Percentiles rank a stretch among this genome's conserved stretches.
Conservation (phyloP, 2,329 filamentous ascomycete species). For the Diaporthe sp. region DNA sequence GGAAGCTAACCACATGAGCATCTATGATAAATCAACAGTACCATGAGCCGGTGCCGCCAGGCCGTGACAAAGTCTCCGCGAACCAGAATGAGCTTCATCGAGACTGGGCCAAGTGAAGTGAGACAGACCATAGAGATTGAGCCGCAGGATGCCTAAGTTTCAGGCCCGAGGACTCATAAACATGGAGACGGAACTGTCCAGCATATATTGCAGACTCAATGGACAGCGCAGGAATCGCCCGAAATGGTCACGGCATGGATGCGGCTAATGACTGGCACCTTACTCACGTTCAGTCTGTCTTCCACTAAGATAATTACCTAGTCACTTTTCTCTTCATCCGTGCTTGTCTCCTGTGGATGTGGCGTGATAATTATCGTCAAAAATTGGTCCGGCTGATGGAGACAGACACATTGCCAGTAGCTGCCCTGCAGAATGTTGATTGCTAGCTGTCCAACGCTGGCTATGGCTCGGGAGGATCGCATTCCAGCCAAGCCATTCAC, state of each 20-base stretch:
- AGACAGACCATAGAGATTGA: neutral
- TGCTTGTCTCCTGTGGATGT: neutral
- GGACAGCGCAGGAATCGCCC: neutral
- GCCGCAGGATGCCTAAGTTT: neutral
- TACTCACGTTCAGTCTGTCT: neutral
- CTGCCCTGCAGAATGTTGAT: neutral
- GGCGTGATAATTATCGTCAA: neutral
- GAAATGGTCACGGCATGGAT: too few species aligned
- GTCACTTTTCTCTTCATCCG: too few species aligned
- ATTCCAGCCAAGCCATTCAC: conserved; percentile 9
- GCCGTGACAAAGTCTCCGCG: neutral
- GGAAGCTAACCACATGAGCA: neutral
- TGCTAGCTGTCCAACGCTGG: neutral
- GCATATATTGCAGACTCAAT: neutral
- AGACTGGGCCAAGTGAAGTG: neutral
- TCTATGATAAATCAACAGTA: neutral
- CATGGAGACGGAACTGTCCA: neutral
- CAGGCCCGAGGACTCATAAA: neutral
- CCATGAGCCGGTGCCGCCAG: neutral
- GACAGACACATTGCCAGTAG: neutral
- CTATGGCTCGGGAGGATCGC: neutral
- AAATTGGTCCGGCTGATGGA: neutral
- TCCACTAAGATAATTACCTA: neutral
- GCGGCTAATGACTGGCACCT: neutral
- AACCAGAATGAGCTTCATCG: neutral